These are phyloP conservation scores for Parastagonospora nodorum DNA, from an alignment of 2,329 filamentous ascomycete species.

Conservation along the genomic window DNA sequence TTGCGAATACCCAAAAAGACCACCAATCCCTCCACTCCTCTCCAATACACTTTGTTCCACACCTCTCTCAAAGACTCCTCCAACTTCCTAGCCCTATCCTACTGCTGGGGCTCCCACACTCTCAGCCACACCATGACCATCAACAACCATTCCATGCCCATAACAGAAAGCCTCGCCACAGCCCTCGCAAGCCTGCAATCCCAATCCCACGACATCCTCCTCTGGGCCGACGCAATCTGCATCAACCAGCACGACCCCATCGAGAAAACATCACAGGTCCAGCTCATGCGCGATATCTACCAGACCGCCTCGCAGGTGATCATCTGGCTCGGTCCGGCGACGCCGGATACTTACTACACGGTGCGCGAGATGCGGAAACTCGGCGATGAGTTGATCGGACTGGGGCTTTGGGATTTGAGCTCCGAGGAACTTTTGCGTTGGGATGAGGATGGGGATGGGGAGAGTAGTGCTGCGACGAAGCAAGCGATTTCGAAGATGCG, in stretches of 20 bases:
- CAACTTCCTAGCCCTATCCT: constrained; percentile 9
- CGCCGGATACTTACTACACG: neutral
- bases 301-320: constrained; percentile 2
- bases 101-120: constrained; percentile 6
- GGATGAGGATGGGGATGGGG: constrained; percentile 1
- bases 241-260: constrained; percentile 3
- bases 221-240: constrained; percentile 18
- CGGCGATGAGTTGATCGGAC: constrained; percentile 1
- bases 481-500: neutral
- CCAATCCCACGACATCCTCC: neutral
- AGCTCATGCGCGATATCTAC: constrained; percentile 14
- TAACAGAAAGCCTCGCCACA: constrained; percentile 9
- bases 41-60: constrained; percentile 1
- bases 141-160: neutral
- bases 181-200: constrained; percentile 2
- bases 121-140: constrained; percentile 1
- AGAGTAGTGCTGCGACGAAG: constrained; percentile 1
- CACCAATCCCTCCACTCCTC: neutral
- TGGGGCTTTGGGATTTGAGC: constrained; percentile 2
- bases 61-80: neutral
- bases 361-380: constrained; percentile 8
- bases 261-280: constrained; percentile 12
- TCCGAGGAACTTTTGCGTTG: constrained; percentile 2
- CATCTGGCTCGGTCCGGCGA: constrained; percentile 13
- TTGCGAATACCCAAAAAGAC: constrained; percentile 2